Evolutionary conservation across 371 early-diverging fungal species (phyloP).

Genomic region (Saksenaea oblongispora): DNA sequence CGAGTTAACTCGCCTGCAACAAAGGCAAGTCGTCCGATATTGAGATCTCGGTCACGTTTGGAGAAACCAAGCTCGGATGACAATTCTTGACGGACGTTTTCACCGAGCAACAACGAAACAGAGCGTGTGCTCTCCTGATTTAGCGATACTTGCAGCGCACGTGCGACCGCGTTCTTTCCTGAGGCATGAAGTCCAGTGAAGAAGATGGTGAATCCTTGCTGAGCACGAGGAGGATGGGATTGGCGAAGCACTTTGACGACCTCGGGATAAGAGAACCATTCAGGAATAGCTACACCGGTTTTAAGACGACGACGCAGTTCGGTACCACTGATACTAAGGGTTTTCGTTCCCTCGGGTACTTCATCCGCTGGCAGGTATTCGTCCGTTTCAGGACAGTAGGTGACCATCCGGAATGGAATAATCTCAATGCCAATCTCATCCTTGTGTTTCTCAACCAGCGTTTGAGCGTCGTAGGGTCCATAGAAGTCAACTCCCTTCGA

Average conservation of each 20-base stretch:
- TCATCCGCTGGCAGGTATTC: constrained; percentile 89
- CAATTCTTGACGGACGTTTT: constrained; percentile 81
- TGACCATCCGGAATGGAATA: constrained; percentile 94
- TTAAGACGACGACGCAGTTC: constrained; percentile 67
- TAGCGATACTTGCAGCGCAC: constrained; percentile 80
- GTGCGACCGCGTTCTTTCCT: constrained; percentile 77
- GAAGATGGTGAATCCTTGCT: constrained; percentile 89
- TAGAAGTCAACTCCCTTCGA: constrained; percentile 86
- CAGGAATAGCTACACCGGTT: constrained; percentile 86
- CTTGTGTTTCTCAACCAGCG: constrained; percentile 77
- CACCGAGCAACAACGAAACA: constrained; percentile 80
- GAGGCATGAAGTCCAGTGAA: constrained; percentile 85
- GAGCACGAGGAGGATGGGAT: constrained; percentile 80
- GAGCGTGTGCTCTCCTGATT: constrained; percentile 87
- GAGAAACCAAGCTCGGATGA: constrained; percentile 83
- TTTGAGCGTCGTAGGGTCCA: constrained; percentile 92
- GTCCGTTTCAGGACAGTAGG: constrained; percentile 89
- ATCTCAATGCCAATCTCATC: constrained; percentile 87
- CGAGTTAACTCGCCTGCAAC: constrained; percentile 85
- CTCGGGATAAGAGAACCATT: constrained; percentile 96
- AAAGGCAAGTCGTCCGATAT: constrained; percentile 81
- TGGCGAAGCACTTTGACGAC: constrained; percentile 83
- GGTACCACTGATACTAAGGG: constrained; percentile 68
- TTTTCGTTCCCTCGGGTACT: constrained; percentile 73
- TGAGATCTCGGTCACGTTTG: constrained; percentile 81